These are phyloP conservation scores for Rhinocladiella mackenziei DNA, from an alignment of 2,329 filamentous ascomycete species.

Conservation along the genomic window DNA sequence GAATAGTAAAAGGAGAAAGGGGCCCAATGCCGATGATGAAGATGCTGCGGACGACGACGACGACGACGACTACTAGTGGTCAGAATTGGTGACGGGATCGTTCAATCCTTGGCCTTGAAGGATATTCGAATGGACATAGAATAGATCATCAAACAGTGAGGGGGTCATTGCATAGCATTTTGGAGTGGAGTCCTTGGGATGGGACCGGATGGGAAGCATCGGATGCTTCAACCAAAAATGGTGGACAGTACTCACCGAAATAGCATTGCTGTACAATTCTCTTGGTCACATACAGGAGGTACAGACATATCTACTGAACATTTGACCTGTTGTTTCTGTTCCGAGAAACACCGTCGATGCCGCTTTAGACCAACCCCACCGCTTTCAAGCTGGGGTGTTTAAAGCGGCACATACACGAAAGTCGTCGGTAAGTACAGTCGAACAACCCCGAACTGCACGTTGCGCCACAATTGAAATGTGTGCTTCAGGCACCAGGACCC, in stretches of 20 bases:
- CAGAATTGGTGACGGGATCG: not conserved
- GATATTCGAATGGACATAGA: not conserved
- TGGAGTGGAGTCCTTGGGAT: not conserved
- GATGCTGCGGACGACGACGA: constrained; percentile 25
- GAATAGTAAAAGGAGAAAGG: constrained; percentile 41
- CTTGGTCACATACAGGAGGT: too few relatives aligned
- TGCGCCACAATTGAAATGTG: too few relatives aligned
- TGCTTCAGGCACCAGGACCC: too few relatives aligned
- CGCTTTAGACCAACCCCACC: too few relatives aligned
- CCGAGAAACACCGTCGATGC: too few relatives aligned
- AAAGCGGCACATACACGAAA: too few relatives aligned
- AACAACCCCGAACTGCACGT: too few relatives aligned
- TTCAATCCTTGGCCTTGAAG: not conserved
- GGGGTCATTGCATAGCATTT: not conserved
- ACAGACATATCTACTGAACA: too few relatives aligned
- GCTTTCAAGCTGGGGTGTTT: too few relatives aligned
- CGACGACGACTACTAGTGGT: constrained; percentile 3
- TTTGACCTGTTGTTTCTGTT: too few relatives aligned
- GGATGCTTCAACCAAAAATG: not conserved
- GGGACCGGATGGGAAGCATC: not conserved
- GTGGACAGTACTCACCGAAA: not conserved
- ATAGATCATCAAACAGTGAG: not conserved
- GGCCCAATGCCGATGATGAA: constrained; percentile 43
- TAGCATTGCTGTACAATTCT: not conserved
- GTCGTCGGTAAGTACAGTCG: too few relatives aligned